These are phyloP conservation scores for Polytolypa hystricis DNA, from an alignment of 2,329 filamentous ascomycete genomes.

Conservation along the genomic window DNA sequence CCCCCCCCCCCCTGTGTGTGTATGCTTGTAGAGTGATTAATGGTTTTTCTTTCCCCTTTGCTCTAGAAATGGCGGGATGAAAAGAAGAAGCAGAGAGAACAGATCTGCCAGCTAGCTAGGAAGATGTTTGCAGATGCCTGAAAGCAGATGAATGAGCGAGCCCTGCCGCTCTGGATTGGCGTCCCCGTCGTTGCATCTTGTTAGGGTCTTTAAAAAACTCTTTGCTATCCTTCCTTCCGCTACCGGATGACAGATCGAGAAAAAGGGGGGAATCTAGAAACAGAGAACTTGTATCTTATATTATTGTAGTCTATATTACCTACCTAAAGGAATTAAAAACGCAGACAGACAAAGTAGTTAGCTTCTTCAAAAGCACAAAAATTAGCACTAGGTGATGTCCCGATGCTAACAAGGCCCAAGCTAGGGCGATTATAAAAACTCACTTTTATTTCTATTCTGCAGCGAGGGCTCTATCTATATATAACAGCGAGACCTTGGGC, in stretches of 20 bases:
- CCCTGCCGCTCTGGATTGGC: not conserved
- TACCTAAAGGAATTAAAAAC: too few species aligned
- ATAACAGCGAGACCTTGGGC: too few species aligned
- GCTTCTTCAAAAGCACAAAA: too few species aligned
- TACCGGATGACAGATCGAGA: not conserved
- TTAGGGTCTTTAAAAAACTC: not conserved
- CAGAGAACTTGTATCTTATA: not conserved
- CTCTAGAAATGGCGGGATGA: slow-evolving; percentile 11
- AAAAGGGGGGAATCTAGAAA: not conserved
- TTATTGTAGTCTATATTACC: too few species aligned
- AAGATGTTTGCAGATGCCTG: slow-evolving; percentile 10
- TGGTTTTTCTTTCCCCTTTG: not conserved
- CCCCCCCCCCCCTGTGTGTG: not conserved
- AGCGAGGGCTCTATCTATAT: too few species aligned
- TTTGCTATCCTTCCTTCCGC: not conserved
- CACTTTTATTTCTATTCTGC: too few species aligned
- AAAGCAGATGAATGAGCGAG: not conserved
- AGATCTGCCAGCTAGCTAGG: slow-evolving; percentile 12
- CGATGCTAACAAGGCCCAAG: too few species aligned
- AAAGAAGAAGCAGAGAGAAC: slow-evolving; percentile 11
- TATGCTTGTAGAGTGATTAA: not conserved
- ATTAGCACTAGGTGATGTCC: too few species aligned
- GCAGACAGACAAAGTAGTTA: too few species aligned
- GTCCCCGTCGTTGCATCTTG: not conserved
- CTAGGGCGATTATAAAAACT: too few species aligned